Evolutionary conservation across 352 stramenopile species (phyloP), one percentile per base, ranked within the genome.

Genomic region (Phytophthora melonis): DNA sequence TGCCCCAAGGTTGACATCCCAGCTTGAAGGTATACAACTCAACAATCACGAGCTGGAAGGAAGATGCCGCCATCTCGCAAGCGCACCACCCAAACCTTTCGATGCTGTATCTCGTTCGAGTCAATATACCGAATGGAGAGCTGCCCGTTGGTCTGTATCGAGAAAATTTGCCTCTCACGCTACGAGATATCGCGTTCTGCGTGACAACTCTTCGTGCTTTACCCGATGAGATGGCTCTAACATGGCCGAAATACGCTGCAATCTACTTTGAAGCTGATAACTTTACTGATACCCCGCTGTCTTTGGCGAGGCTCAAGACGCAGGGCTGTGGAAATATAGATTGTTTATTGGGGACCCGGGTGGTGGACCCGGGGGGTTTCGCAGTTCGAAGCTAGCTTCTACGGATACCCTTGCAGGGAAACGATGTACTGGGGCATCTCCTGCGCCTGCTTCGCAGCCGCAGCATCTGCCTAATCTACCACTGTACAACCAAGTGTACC

Each of bases 21-120:
- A 64, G 8, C 52, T 91, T 76, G 3, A 72, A 72, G 8, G 43
- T 89, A 14, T 86, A 84, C 72, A 80, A 87, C 18, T 79, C 73
- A 0, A 78, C 61, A 0, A 65, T 88, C 25, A 34, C 39, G 1
- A 58, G 50, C 11, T 88, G 78, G 80, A 60, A 64, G 8, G 52
- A 64, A 18, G 55, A 53, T 21, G 76, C 78, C 18, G 74, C 74
- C 1, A 45, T 86, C 16, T 75, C 70, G 10, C 52, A 69, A 27
- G 25, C 16, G 0, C 19, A 72, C 9, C 75, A 89, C 32, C 74
- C 70, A 19, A 57, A 63, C 5, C 45, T 91, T 1, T 64, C 78
- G 1, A 78, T 83, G 32, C 27, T 88, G 2, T 81, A 74, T n/a
- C 39, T 88, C 1, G 74, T 82, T 4, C 55, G 69, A 3, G 74